Evolutionary conservation across 2,329 filamentous ascomycete species (phyloP), one percentile per base, ranked within the genome.

Genomic region (Eurotiales sp.): DNA sequence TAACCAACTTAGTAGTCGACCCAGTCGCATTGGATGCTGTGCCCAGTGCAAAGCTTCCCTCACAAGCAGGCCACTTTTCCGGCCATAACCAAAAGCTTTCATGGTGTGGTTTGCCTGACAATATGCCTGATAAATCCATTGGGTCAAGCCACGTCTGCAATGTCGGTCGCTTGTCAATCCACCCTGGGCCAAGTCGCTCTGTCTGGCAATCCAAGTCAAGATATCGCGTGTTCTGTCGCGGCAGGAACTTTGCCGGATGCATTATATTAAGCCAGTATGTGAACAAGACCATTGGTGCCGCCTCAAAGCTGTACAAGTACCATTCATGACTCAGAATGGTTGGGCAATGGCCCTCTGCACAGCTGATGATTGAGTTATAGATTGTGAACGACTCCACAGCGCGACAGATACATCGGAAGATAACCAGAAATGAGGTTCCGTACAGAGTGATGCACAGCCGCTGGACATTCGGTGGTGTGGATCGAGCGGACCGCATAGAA

Each of bases 251-350:
- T n/a, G 66, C 68, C 5, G 67, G 68, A 51, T 70, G 68, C 23
- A 70, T 54, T n/a, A 68, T 12, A 21, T 67, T 69, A 8, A 71
- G 54, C 65, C 64, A 70, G 21, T 58, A 63, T 1, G 64, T 67
- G 22, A 64, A 70, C 1, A 71, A 45, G 12, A 68, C 55, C 61
- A 71, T 69, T 0, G 64, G 64, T 0, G 64, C 66, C 1, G 63
- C 63, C 48, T 72, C 68, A 47, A 71, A 69, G 11, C 56, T 62
- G 51, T 65, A 71, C 7, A 71, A 52, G 25, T 64, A 71, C 68
- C 68, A 71, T 40, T 71, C 68, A 21, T 70, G 55, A 14, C 54
- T 60, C 8, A 63, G 55, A 10, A 68, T 55, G 2, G 29, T n/a
- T 8, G 37, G 42, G 40, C 48, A 50, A 23, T 39, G 10, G 1